Evolutionary conservation across 148 eudicot genomes (phyloP).

Genomic region (Limonium bicolor): DNA sequence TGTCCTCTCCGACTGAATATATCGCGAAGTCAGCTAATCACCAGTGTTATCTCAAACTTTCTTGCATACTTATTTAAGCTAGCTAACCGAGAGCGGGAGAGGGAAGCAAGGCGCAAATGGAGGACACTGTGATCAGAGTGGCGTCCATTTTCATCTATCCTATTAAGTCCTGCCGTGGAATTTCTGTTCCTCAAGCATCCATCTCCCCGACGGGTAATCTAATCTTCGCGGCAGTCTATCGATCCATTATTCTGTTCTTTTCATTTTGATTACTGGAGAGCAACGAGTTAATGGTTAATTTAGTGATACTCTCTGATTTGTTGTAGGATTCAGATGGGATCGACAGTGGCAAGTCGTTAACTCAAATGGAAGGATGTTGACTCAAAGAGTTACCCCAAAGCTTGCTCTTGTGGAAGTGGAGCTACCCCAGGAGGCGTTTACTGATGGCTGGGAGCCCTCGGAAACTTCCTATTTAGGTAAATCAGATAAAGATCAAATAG

Average conservation of each 20-base stretch:
- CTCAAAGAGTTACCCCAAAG: constrained; percentile 81
- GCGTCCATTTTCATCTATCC: constrained; percentile 57
- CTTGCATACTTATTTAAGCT: no score
- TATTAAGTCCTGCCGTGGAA: constrained; percentile 73
- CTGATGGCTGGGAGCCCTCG: constrained; percentile 55
- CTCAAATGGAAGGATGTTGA: constrained; percentile 65
- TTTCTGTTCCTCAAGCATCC: constrained; percentile 59
- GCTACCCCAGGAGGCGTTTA: constrained; percentile 60
- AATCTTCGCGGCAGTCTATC: no score
- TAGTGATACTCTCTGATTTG: constrained; percentile 5
- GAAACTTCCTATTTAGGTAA: constrained; percentile 55
- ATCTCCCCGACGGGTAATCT: constrained; percentile 43
- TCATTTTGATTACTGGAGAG: no score
- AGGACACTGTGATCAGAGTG: constrained; percentile 13
- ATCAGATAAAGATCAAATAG: no score
- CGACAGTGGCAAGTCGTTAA: constrained; percentile 75
- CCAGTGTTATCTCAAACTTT: no score
- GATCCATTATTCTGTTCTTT: no score
- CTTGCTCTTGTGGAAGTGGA: constrained; percentile 67
- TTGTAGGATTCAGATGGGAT: constrained; percentile 86
- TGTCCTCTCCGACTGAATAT: no score
- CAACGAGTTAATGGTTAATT: no score
- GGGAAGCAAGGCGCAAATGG: no score
- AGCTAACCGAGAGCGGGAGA: background rate
- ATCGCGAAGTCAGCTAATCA: no score